Evolutionary conservation across 192 early-diverging fungal genomes (phyloP).

Genomic region (Rhizophagus sp.): DNA sequence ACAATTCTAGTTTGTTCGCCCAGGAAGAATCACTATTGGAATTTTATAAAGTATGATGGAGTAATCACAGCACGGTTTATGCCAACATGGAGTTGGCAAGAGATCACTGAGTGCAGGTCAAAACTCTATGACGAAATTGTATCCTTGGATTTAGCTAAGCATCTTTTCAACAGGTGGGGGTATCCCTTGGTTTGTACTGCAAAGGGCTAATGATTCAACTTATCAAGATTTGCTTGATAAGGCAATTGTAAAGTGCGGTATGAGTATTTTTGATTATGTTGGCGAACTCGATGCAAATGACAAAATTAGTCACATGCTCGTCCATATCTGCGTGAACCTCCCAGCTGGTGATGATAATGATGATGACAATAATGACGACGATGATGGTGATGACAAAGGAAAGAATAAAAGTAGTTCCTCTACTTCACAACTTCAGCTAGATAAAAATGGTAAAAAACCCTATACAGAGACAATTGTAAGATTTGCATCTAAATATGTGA

Average conservation of each 20-base stretch:
- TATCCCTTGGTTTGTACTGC: not conserved
- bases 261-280: not conserved
- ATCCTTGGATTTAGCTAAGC: too few relatives aligned
- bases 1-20: constrained; percentile 27
- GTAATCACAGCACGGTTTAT: not conserved
- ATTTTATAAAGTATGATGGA: not conserved
- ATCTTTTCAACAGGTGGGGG: not conserved
- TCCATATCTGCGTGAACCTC: not conserved
- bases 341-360: too few relatives aligned
- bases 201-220: not conserved
- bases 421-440: not conserved
- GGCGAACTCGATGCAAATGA: not conserved
- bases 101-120: not conserved
- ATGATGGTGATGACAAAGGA: too few relatives aligned
- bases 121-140: not conserved
- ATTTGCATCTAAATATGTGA: not conserved
- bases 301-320: not conserved
- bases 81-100: not conserved
- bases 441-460: not conserved
- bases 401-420: not conserved
- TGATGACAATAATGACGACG: too few relatives aligned
- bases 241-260: not conserved
- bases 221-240: not conserved
- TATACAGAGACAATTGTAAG: not conserved
- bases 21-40: not conserved